Base-by-base conservation (phyloP, 2,329 filamentous ascomycete genomes). In the Pseudocercospora fijiensis region DNA sequence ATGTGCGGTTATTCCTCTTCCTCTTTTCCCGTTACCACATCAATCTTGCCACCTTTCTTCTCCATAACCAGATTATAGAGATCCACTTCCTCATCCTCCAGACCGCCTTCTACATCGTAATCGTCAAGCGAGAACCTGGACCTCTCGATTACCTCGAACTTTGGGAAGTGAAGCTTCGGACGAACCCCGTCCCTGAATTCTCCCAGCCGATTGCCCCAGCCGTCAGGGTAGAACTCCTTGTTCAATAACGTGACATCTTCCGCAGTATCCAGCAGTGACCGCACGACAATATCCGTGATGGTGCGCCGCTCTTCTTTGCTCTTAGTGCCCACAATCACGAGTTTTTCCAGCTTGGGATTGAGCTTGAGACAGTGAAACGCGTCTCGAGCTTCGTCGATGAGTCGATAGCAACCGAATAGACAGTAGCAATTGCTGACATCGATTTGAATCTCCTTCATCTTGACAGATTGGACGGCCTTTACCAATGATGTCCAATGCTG, bases 361-460 rank as follows among this genome's bases (percentile, higher is more conserved):
- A 20, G 18, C 11, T 20, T 24, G 43, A 47, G 43, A 20, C n/a
- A 47, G 4, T 24, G 18, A 2, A 47, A 20, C 2, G n/a, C n/a
- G 9, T 47, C 18, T 1, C 1, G 3, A 20, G 43, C 43, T 24
- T 47, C 18, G 22, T 24, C 4, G 43, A 47, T 7, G 43, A 47
- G 43, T 24, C 43, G 6, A 7, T 47, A 18, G 18, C 43, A 47
- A 11, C 52, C 52, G 20, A 30, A 20, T 7, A 28, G 3, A 18
- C 52, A 56, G 30, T 56, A 56, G 52, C 52, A 56, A 11, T 56
- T 56, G 26, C 13, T 56, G 26, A 56, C 9, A 6, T 56, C 52
- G 52, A 56, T 20, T 56, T 37, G 52, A 11, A 56, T 11, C 9
- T 47, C 8, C 43, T 47, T 47, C 43, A 47, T 10, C 2, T 47